Percentiles rank a stretch among this genome's conserved stretches.
Evolutionary conservation across 129 eudicot species (phyloP).

Genomic region (Gnaphalium uliginosum): DNA sequence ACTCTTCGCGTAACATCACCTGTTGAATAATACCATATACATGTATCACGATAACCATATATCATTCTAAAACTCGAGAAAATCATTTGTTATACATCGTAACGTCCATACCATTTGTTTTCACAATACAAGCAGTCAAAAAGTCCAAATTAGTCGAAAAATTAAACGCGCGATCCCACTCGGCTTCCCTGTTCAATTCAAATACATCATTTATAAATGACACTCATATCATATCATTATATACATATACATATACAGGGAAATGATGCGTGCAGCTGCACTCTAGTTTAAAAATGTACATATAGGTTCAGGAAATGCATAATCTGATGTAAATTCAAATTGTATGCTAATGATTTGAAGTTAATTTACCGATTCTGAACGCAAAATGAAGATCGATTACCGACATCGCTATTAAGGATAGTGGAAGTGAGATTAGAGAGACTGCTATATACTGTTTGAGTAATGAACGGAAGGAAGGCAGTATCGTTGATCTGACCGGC

Average conservation of each 20-base stretch:
- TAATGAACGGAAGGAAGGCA: conserved; percentile 42
- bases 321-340: neutral
- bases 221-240: neutral
- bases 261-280: neutral
- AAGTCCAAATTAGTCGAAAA: conserved; percentile 63
- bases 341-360: neutral
- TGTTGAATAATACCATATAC: conserved; percentile 17
- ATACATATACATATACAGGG: neutral
- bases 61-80: neutral
- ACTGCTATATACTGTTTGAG: conserved; percentile 45
- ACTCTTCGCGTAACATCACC: conserved; percentile 61
- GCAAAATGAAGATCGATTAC: conserved; percentile 55
- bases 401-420: conserved; percentile 43
- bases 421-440: conserved; percentile 56
- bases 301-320: neutral
- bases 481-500: conserved; percentile 50
- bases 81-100: neutral
- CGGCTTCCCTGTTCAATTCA: conserved; percentile 48
- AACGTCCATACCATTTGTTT: conserved; percentile 53
- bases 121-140: conserved; percentile 61
- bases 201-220: neutral
- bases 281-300: neutral
- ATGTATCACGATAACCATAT: neutral
- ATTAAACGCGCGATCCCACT: conserved; percentile 78
- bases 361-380: conserved; percentile 60